Conservation (phyloP, 805 yeast species). For the Yarrowia deformans region DNA sequence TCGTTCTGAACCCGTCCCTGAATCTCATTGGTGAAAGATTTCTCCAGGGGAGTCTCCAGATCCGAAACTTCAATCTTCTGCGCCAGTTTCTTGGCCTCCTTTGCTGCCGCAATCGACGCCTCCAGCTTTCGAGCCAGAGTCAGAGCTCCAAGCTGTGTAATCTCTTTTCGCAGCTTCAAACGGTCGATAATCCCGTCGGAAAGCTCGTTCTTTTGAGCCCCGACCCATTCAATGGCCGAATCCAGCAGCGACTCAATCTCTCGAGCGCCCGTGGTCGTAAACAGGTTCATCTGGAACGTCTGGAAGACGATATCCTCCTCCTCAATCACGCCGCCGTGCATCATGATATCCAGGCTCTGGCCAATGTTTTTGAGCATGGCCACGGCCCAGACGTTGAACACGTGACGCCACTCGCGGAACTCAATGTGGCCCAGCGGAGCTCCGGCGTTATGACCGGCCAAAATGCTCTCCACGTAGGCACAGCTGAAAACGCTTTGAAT, state of each 20-base stretch:
- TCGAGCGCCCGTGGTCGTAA: conserved; percentile 44
- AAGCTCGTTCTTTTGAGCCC: conserved; percentile 5
- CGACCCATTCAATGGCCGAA: conserved; percentile 56
- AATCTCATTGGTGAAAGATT: conserved; percentile 42
- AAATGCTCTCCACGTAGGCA: conserved; percentile 69
- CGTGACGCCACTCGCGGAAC: conserved; percentile 42
- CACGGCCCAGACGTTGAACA: conserved; percentile 44
- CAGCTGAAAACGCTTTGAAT: conserved; percentile 82
- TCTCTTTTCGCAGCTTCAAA: not conserved
- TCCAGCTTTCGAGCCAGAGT: conserved; percentile 2
- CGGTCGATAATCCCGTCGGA: conserved; percentile 7
- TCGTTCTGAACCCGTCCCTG: conserved; percentile 47
- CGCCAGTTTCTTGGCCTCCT: conserved; percentile 9
- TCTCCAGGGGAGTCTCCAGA: not conserved
- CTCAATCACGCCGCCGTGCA: conserved; percentile 45
- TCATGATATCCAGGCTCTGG: conserved; percentile 41
- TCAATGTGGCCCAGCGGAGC: conserved; percentile 5
- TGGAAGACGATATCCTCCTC: conserved; percentile 54
- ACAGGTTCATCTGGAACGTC: conserved; percentile 61
- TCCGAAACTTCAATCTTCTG: not conserved
- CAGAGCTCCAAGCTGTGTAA: conserved; percentile 15
- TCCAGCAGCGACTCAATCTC: conserved; percentile 44
- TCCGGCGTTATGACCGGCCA: conserved; percentile 49
- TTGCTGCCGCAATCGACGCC: conserved; percentile 7
- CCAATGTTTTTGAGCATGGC: conserved; percentile 46